Evolutionary conservation across 768 basidiomycete species (phyloP), one percentile per base, ranked within the genome.

Genomic region (Termitomyces sp.): DNA sequence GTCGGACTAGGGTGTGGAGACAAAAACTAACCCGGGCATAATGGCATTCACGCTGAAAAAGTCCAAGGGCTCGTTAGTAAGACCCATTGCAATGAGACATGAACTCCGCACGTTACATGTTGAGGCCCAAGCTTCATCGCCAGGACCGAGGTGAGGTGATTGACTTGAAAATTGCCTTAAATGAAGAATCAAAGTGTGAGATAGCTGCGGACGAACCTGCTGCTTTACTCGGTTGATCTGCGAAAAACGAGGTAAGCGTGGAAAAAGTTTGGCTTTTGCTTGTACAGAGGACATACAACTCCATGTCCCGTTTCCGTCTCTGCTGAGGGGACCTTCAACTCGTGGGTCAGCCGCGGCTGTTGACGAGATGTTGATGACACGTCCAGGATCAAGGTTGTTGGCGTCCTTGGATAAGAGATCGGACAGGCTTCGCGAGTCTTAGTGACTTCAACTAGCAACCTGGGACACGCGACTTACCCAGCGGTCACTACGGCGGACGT

Each of bases 201-300:
- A 54, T 29, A 18, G 20, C 18, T 39, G 31, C 16, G 10, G 14
- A 63, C 71, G 50, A 55, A 81, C 81, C 83, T 29, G 90, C 90
- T n/a, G 91, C 91, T 71, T 93, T 93, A 70, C 89, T 91, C 7
- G 90, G 76, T 63, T 85, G 82, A 67, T 93, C 90, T 93, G 61
- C 26, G 46, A 22, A 37, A 44, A 20, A 55, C 27, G 16, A 20
- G 27, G 27, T 46, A 49, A 46, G 60, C 48, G 44, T 32, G 53
- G 14, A 37, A 14, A 56, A 53, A 31, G 36, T 31, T 42, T 36
- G 57, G 37, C 22, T 3, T n/a, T 55, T 16, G 31, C 39, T 41
- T 14, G 24, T 1, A 10, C 24, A 59, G 31, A 34, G 34, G 51
- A 82, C 89, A 57, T 61, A 92, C 90, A 93, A 65, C 85, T 86